Conservation (phyloP, 148 eudicot genomes). For the Chenopodium suecicum region DNA sequence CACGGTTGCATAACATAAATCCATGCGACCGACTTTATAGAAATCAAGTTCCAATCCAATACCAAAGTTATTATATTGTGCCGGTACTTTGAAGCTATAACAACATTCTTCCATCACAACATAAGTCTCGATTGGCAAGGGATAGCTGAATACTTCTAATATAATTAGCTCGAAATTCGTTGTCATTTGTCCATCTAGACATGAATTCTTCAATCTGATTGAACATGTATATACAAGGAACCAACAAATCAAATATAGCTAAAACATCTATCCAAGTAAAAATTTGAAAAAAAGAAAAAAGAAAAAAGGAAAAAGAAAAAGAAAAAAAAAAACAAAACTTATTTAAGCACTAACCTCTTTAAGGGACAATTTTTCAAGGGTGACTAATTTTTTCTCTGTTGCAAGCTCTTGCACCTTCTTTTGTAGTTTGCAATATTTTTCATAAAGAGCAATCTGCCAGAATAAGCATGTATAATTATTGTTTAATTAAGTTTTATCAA, state of each 20-base stretch:
- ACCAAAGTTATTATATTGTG: background rate
- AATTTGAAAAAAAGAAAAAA: background rate
- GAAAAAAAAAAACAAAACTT: background rate
- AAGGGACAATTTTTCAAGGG: conserved; percentile 8
- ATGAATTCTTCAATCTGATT: conserved; percentile 11
- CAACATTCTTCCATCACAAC: conserved; percentile 1
- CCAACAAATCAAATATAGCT: background rate
- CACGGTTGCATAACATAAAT: too few species aligned
- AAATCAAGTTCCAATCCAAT: too few species aligned
- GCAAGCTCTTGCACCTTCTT: background rate
- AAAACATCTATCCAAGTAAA: background rate
- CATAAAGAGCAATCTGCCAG: conserved; percentile 5
- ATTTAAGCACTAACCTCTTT: conserved; percentile 1
- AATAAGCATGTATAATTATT: background rate
- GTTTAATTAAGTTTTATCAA: background rate
- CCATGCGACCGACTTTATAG: too few species aligned
- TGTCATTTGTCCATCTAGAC: background rate
- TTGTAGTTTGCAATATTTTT: background rate
- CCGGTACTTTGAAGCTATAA: background rate
- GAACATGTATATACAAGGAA: background rate
- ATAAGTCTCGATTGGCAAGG: background rate
- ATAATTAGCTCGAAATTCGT: conserved; percentile 6
- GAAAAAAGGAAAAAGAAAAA: too few species aligned
- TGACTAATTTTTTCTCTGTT: conserved; percentile 6
- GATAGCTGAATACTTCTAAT: background rate